Base-by-base conservation (phyloP, 2,329 filamentous ascomycete genomes). In the Pseudocercospora fijiensis region DNA sequence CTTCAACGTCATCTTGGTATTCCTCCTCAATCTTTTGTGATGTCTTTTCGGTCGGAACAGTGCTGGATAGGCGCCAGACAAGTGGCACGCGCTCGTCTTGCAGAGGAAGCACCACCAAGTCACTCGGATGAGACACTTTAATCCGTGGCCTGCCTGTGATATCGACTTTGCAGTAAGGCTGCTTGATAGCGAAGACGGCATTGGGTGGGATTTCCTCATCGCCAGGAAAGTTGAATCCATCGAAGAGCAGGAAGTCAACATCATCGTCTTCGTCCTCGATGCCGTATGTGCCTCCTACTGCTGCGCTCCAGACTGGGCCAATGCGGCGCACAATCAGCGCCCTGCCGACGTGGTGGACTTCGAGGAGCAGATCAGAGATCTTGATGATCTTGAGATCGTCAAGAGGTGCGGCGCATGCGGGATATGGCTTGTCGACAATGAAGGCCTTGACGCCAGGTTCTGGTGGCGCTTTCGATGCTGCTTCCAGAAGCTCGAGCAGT, bases 181-280 rank as follows among this genome's bases (percentile, higher is more conserved):
- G 67, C 56, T 73, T 74, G 53, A 74, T 60, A 0, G 71, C 70
- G n/a, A 74, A 30, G 8, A 72, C 28, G 6, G 45, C 33, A 11
- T 56, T 64, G 7, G 58, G 13, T 0, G 66, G 64, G 2, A 73
- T 45, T 2, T 67, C 53, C 5, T 66, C 57, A 1, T 63, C 33
- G 0, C 62, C 33, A 10, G 57, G 18, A 9, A 65, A 43, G 58
- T 66, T 70, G 26, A 72, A 53, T 10, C 49, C 49, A 30, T 53
- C 49, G 49, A 53, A 53, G 1, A 64, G 41, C 6, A 72, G 30
- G 2, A 64, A 57, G 52, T 79, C 69, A 70, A 78, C 69, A 67
- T 78, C 65, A 70, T 77, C 62, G 62, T 76, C 22, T 65, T 78
- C 56, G 73, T 81, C 71, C 62, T 74, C 65, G 71, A 80, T 66